Evolutionary conservation across 1,284 basidiomycete genomes (phyloP), one percentile per base, ranked within the genome.

Genomic region (Ceratobasidium sp.): DNA sequence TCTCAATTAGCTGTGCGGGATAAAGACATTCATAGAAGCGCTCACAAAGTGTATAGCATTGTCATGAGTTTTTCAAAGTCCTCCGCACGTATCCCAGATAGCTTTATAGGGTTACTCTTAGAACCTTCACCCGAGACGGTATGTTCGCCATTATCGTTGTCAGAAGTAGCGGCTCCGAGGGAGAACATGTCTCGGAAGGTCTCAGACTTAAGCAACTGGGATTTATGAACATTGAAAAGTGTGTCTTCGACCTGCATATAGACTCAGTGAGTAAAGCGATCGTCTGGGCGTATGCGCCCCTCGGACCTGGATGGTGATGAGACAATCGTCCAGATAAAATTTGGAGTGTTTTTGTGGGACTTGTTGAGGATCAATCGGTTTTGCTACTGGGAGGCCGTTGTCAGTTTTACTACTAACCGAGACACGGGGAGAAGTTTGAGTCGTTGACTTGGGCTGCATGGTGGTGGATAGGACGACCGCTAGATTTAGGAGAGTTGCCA

Each of bases 161-260:
- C 5, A 7, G 15, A 23, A n/a, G 20, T 20, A 50, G 7, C 46
- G 23, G 3, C 50, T 15, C 46, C 44, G 33, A 67, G 44, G 12
- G 65, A 67, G 26, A 78, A 67, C 78, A 78, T 70, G 40, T 75
- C 71, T 38, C 28, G 56, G 46, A 78, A 78, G 10, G 62, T 28
- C 10, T 52, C 28, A 9, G 74, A 78, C 26, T 77, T 40, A 23
- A 57, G 62, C n/a, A 78, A 40, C 13, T 52, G 62, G 6, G 69
- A 56, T 40, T 65, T 62, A 17, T 65, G 70, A 7, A 78, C 69
- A 15, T 68, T 61, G 42, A 59, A 78, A 12, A 78, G 56, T 15
- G 69, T 74, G 10, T 65, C 61, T 56, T 78, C 77, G 10, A 78
- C 62, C 77, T 78, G 17, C 54, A 46, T 61, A 15, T 15, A 2